Evolutionary conservation across 441 rosid species (phyloP), one percentile per base, ranked within the genome.

Genomic region (Isatis lusitanica): DNA sequence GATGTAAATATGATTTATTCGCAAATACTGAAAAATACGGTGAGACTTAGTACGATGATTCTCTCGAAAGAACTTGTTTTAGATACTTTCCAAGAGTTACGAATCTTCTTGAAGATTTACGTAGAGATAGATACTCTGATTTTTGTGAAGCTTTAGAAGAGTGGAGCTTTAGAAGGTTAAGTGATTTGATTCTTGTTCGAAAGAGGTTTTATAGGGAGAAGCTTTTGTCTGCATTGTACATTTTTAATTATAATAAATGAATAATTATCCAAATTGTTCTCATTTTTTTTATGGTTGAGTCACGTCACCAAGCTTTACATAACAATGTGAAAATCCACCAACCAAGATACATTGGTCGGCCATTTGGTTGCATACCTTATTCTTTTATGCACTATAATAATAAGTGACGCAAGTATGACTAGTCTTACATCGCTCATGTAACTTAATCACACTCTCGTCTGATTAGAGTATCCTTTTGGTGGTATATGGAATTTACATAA

Each of bases 261-360:
- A 42, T 66, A 58, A 52, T 47, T 31, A 74, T 42, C 50, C 60
- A 35, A 9, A 6, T 13, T 9, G 33, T 60, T 40, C 6, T 35
- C 31, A 16, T 68, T 9, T 42, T 42, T 26, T 43, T 35, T 35
- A 28, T 69, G 53, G 79, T 76, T 63, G 61, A 56, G 43, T 69
- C 46, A 63, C 24, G 55, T 68, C 74, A 68, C 70, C 79, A 68
- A 68, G 62, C 59, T 53, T 53, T 61, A 69, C 65, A 68, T 43
- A 62, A 53, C 74, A 68, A 68, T 75, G 74, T 75, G 79, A 63
- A 62, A 70, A 56, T 70, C 16, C 75, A 70, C 75, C 79, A 70
- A 70, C 75, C 71, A 70, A 70, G 40, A 76, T 31, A 39, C 75
- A 76, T 39, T 64, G 50, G 79, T 70, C 79, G 79, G 79, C 79